Base-by-base conservation (phyloP, 805 yeast genomes). In the Saturnispora diversa region DNA sequence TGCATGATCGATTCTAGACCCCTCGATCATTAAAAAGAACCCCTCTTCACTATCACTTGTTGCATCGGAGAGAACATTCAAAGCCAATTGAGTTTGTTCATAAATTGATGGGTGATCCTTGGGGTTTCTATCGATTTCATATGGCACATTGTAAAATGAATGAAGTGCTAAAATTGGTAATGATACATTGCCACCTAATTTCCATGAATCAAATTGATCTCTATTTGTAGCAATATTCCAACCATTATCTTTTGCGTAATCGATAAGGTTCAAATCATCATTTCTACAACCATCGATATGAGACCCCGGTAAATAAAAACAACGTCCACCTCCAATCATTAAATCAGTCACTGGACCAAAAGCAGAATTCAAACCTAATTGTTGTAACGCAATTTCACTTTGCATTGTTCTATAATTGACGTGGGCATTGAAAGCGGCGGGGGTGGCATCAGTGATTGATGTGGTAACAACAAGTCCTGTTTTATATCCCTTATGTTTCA, bases 381-480 rank as follows among this genome's bases (percentile, higher is more conserved):
- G 92, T 46, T 88, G 96, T 53, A 75, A 75, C 4, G 96, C 96
- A 56, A 88, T 86, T 60, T 77, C 67, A 55, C 83, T 88, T 59
- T 87, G 94, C 64, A 82, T 84, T 50, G 64, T 70, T 55, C 97
- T 72, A 55, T 66, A 72, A 48, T 78, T 79, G 11, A 71, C 92
- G 58, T 88, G 97, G 2, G 94, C 52, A 30, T 85, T 76, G 58
- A 86, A 88, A 0, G 88, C 77, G 10, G 95, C 96, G 0, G 97
- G 97, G 0, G 97, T 88, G 12, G 97, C 97, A 57, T 88, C 97
- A 7, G 96, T 85, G 49, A 88, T 74, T 47, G 94, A 72, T 0
- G 97, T 87, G 21, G 95, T 88, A 22, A 87, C 96, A 20, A 88
- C 97, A 37, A 88, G 65, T 0, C 97, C 97, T 0, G 97, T 88